Evolutionary conservation across 768 basidiomycete genomes (phyloP), one percentile per base, ranked within the genome.

Genomic region (Agrocybe praecox): DNA sequence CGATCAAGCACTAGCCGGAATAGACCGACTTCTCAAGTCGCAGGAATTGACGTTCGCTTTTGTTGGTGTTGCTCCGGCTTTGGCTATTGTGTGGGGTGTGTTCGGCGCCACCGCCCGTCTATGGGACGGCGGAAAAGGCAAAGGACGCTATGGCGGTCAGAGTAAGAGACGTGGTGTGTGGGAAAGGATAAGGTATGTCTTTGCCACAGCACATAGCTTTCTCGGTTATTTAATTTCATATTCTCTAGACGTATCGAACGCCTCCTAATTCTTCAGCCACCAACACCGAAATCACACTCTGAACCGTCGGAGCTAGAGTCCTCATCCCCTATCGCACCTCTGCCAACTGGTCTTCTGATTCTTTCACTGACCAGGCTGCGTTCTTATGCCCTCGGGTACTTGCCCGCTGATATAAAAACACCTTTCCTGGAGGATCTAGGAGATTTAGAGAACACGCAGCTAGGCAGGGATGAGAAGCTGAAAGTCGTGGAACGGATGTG

Each of bases 41-140:
- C 95, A 97, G 72, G 93, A 96, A 67, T 78, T 97, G 44, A 97
- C 94, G 1, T 99, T 99, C 65, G 96, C 92, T 6, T 98, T 98
- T 65, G 94, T 98, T 57, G 96, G 96, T 61, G 89, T 98, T 15
- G 95, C 96, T 0, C 96, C 96, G 9, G 88, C 90, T 0, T 73
- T 98, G 48, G 83, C 88, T 4, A 75, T 98, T 32, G 82, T 95
- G 2, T 96, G 58, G 46, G 51, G 51, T 2, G 56, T 80, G 2
- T 79, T 81, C 15, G 84, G 84, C 9, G 86, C 82, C 67, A 26
- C 88, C 2, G 62, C 74, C 11, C 71, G 72, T 1, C 55, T 90
- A 1, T 84, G 83, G 74, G 72, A 71, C 0, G 80, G 82, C 7
- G 78, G 81, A 1, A 73, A 73, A 24, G 81, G 80, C 9, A 68